Conservation (phyloP, 441 rosid species). For the Populus tomentosa region DNA sequence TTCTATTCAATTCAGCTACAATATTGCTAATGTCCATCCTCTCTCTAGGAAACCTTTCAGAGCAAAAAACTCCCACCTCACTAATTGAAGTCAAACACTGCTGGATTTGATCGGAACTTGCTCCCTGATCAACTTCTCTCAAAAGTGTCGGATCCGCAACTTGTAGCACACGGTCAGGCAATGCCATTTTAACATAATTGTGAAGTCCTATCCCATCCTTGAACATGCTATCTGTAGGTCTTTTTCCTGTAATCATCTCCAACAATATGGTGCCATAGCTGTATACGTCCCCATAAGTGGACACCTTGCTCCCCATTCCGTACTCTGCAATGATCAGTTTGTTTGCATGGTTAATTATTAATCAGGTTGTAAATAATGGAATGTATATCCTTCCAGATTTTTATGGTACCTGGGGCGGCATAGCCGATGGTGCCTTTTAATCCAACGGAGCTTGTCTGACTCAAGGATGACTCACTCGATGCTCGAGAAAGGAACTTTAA, state of each 20-base stretch:
- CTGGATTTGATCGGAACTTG: neutral
- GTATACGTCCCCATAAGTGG: neutral
- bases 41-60: neutral
- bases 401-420: neutral
- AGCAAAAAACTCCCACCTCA: neutral
- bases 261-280: slow-evolving; percentile 3
- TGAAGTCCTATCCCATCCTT: neutral
- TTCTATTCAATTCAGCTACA: neutral
- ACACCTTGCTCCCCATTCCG: neutral
- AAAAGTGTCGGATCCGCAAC: neutral
- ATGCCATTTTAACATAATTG: neutral
- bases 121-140: neutral
- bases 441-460: neutral
- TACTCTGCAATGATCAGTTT: neutral
- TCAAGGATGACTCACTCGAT: neutral
- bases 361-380: neutral
- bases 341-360: neutral
- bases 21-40: neutral
- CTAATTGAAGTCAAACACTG: neutral
- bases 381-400: neutral
- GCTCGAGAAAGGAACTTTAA: neutral
- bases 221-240: slow-evolving; percentile 4
- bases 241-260: neutral
- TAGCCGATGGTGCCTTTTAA: neutral
- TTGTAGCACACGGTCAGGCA: neutral